Evolutionary conservation across 116 monocot genomes (phyloP).

Genomic region (Posidonia oceanica): DNA sequence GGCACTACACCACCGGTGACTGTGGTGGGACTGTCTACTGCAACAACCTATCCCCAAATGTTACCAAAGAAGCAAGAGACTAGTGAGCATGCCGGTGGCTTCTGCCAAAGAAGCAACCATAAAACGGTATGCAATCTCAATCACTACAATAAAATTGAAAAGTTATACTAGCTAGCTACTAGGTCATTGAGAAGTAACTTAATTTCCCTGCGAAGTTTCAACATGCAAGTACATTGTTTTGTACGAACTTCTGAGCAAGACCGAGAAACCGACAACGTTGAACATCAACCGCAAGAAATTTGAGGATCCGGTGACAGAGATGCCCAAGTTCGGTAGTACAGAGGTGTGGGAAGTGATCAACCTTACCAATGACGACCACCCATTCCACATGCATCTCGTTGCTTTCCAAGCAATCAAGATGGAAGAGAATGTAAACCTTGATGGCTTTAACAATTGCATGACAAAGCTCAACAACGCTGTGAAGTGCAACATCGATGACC

Average conservation of each 20-base stretch:
- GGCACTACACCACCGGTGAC: no score
- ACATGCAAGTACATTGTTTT: constrained; percentile 8
- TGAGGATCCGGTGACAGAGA: constrained; percentile 26
- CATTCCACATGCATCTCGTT: constrained; percentile 9
- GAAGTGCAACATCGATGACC: constrained; percentile 2
- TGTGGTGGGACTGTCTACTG: no score
- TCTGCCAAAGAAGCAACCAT: no score
- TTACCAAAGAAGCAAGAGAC: no score
- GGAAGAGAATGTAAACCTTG: neutral
- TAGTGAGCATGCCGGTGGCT: no score
- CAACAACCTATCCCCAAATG: no score
- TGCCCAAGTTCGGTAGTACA: constrained; percentile 11
- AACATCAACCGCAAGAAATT: constrained; percentile 18
- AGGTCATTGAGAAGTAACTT: no score
- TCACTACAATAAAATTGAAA: no score
- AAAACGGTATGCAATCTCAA: no score
- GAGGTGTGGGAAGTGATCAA: constrained; percentile 38
- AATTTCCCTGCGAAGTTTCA: no score
- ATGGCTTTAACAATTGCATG: neutral
- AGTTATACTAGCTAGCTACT: no score
- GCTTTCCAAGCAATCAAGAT: neutral
- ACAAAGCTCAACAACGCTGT: constrained; percentile 1
- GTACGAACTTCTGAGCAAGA: constrained; percentile 16
- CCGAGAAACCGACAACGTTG: constrained; percentile 15
- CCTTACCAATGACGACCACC: constrained; percentile 11